Evolutionary conservation across 108 stramenopile genomes (phyloP).

Genomic region (Cyclotella sp.): DNA sequence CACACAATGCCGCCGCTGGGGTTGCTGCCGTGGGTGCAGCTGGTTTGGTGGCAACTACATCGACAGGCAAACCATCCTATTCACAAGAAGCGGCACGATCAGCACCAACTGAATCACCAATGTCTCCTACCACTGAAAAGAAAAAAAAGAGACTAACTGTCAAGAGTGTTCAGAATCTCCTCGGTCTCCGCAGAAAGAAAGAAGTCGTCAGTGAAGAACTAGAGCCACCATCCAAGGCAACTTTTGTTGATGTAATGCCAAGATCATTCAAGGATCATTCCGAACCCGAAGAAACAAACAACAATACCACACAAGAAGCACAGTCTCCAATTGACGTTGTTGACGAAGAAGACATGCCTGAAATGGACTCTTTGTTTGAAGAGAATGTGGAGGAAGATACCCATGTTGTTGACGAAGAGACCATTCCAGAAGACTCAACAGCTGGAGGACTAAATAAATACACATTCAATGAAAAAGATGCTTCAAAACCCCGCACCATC

Average conservation of each 20-base stretch:
- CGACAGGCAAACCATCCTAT: neutral
- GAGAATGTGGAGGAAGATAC: neutral
- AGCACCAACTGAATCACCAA: neutral
- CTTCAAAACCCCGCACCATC: slow-evolving; percentile 3
- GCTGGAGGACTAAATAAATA: neutral
- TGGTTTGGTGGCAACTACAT: slow-evolving; percentile 1
- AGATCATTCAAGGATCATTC: neutral
- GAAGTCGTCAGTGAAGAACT: slow-evolving; percentile 1
- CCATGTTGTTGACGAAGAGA: neutral
- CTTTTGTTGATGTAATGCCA: neutral
- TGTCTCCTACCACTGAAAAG: neutral
- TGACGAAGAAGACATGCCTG: slow-evolving; percentile 2
- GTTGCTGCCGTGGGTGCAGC: slow-evolving; percentile 6
- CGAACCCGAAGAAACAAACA: neutral
- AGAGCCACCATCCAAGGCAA: neutral
- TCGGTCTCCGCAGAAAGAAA: slow-evolving; percentile 16
- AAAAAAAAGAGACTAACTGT: slow-evolving; percentile 20
- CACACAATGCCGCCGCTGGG: neutral
- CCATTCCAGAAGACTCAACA: neutral
- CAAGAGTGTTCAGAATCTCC: slow-evolving; percentile 20
- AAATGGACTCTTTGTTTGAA: neutral
- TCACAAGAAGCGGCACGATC: neutral
- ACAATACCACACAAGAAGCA: neutral
- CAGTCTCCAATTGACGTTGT: too few species aligned
- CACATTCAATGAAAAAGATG: neutral